Conservation (phyloP, 2,329 filamentous ascomycete genomes). For the Calonectria hongkongensis region DNA sequence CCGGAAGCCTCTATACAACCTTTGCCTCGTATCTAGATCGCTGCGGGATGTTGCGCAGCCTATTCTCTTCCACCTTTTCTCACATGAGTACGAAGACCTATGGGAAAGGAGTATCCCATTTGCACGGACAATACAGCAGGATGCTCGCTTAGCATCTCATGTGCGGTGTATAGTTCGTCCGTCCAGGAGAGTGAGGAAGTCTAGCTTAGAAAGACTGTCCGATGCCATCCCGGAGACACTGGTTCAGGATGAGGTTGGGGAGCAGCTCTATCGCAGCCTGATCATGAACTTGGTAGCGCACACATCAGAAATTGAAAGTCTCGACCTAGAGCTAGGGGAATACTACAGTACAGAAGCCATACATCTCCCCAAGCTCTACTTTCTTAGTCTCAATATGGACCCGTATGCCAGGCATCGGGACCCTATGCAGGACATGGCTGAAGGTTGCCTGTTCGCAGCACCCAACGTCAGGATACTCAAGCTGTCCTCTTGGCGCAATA, state of each 20-base stretch:
- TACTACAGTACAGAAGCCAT: conserved; percentile 3
- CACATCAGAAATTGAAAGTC: conserved; percentile 3
- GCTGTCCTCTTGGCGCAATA: conserved; percentile 11
- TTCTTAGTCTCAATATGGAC: conserved; percentile 10
- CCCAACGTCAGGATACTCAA: conserved; percentile 4
- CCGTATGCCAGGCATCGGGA: background rate
- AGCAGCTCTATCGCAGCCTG: conserved; percentile 14
- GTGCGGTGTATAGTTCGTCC: conserved; percentile 17
- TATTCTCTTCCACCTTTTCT: conserved; percentile 29
- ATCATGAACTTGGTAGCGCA: conserved; percentile 22
- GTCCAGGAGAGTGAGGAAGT: background rate
- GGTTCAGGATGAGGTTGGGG: background rate
- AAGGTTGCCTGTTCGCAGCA: background rate
- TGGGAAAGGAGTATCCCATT: conserved; percentile 15
- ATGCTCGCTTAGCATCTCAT: background rate
- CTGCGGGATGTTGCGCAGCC: conserved; percentile 25
- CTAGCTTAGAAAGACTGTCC: background rate
- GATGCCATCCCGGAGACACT: background rate
- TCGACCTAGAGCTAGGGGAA: conserved; percentile 16
- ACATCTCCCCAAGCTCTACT: background rate
- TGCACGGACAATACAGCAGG: conserved; percentile 18
- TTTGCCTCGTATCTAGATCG: conserved; percentile 18
- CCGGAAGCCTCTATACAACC: conserved; percentile 24
- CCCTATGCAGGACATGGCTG: conserved; percentile 7
- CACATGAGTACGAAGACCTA: conserved; percentile 13